Conservation (phyloP, 164 flowering plant species). For the Chimonanthus salicifolius region DNA sequence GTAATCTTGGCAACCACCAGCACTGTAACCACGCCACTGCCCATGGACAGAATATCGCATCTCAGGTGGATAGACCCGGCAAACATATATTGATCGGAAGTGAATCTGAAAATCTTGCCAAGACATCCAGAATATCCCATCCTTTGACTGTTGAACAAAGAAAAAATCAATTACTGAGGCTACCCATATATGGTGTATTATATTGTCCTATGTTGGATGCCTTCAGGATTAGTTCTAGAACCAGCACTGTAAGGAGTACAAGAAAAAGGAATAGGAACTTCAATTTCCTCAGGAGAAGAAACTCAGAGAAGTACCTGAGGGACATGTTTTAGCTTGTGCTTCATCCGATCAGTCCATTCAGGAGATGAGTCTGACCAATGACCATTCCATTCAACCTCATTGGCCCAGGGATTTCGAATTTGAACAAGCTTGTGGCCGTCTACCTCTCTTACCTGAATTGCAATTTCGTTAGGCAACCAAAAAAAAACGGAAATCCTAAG, state of each 20-base stretch:
- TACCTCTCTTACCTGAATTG: slow-evolving; percentile 80
- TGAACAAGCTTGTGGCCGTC: slow-evolving; percentile 97
- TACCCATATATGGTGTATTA: not conserved
- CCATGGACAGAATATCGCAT: slow-evolving; percentile 95
- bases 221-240: not conserved
- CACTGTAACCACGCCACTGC: slow-evolving; percentile 96
- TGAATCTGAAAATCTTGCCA: slow-evolving; percentile 99
- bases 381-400: slow-evolving; percentile 99
- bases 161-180: not conserved
- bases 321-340: slow-evolving; percentile 92
- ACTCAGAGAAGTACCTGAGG: slow-evolving; percentile 54
- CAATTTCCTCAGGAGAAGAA: too few species aligned
- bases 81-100: slow-evolving; percentile 94
- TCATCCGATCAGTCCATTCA: slow-evolving; percentile 98
- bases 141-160: slow-evolving; percentile 66
- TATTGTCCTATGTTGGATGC: not conserved
- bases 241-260: too few species aligned
- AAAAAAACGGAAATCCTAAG: too few species aligned
- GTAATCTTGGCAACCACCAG: slow-evolving; percentile 99
- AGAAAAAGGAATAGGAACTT: not conserved
- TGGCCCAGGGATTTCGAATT: slow-evolving; percentile 99
- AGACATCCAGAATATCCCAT: slow-evolving; percentile 99
- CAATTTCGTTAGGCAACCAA: slow-evolving; percentile 1
- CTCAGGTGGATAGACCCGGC: slow-evolving; percentile 96
- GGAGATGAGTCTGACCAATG: slow-evolving; percentile 98